A percentile compares a stretch with the other conserved stretches of the same genome.
Evolutionary conservation across 805 yeast species (phyloP).

Genomic region (Tetrapisispora fleetii): DNA sequence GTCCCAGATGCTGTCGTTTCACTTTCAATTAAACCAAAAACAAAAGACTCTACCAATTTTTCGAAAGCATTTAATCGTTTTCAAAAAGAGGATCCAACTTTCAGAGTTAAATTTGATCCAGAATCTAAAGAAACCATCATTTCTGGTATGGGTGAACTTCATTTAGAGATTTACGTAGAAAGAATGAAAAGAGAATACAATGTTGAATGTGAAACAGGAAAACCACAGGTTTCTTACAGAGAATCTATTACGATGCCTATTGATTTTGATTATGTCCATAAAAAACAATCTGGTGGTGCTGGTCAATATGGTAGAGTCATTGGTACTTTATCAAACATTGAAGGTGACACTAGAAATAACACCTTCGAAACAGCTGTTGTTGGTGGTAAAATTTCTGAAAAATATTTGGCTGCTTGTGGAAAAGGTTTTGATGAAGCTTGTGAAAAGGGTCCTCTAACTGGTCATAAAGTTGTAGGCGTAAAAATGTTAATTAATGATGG

Average conservation of each 20-base stretch:
- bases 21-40: constrained; percentile 76
- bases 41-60: constrained; percentile 79
- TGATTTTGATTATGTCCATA: constrained; percentile 86
- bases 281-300: constrained; percentile 98
- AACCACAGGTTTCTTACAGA: constrained; percentile 96
- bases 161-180: constrained; percentile 94
- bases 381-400: constrained; percentile 96
- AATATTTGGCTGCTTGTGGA: constrained; percentile 85
- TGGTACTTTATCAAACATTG: constrained; percentile 63
- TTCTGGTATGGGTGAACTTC: constrained; percentile 97
- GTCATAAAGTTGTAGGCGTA: constrained; percentile 87
- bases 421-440: constrained; percentile 92
- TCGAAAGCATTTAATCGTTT: constrained; percentile 95
- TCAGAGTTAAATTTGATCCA: constrained; percentile 85
- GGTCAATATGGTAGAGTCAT: constrained; percentile 98
- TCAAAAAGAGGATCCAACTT: constrained; percentile 98
- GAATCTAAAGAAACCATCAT: constrained; percentile 83
- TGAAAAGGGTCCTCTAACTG: constrained; percentile 94
- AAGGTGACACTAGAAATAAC: constrained; percentile 44
- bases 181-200: constrained; percentile 96
- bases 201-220: constrained; percentile 90
- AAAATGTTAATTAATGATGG: constrained; percentile 94
- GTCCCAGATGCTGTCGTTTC: constrained; percentile 99
- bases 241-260: constrained; percentile 73
- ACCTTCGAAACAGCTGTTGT: constrained; percentile 78